Evolutionary conservation across 805 yeast genomes (phyloP).

Genomic region (Wickerhamomyces silvicola): DNA sequence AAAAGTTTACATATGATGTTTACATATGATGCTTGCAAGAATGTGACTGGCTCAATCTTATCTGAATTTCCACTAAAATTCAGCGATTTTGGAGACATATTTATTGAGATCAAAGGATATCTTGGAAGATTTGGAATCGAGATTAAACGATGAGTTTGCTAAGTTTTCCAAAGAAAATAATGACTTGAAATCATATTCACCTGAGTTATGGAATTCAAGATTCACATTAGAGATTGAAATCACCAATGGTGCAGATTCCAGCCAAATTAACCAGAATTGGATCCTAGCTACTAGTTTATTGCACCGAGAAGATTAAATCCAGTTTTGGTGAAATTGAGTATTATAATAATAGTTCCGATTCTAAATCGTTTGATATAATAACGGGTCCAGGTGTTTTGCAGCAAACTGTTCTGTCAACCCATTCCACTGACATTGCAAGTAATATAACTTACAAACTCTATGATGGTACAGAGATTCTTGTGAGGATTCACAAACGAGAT

Average conservation of each 20-base stretch:
- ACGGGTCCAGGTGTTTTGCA: constrained; percentile 13
- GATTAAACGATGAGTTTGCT: constrained; percentile 15
- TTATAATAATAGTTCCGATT: constrained; percentile 21
- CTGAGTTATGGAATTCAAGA: constrained; percentile 55
- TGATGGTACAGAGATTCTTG: constrained; percentile 17
- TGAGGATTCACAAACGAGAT: constrained; percentile 17
- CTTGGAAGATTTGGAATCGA: constrained; percentile 6
- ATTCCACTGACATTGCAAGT: constrained; percentile 9
- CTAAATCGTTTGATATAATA: constrained; percentile 4
- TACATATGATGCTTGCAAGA: constrained; percentile 18
- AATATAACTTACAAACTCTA: constrained; percentile 12
- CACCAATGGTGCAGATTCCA: constrained; percentile 39
- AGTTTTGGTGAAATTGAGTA: constrained; percentile 33
- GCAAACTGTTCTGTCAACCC: constrained; percentile 17
- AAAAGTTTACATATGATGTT: too few species aligned
- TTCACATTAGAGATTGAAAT: constrained; percentile 41
- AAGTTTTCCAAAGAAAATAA: constrained; percentile 21
- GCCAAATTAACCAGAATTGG: constrained; percentile 43
- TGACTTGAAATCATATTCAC: constrained; percentile 65
- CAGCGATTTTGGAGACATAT: constrained; percentile 13
- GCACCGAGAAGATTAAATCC: constrained; percentile 31
- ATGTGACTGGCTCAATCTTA: constrained; percentile 16
- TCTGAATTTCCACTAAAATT: constrained; percentile 17
- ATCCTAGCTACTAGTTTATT: constrained; percentile 49
- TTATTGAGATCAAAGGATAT: constrained; percentile 6